Conservation (phyloP, 177 flowering plant species). For the Tripterygium wilfordii region DNA sequence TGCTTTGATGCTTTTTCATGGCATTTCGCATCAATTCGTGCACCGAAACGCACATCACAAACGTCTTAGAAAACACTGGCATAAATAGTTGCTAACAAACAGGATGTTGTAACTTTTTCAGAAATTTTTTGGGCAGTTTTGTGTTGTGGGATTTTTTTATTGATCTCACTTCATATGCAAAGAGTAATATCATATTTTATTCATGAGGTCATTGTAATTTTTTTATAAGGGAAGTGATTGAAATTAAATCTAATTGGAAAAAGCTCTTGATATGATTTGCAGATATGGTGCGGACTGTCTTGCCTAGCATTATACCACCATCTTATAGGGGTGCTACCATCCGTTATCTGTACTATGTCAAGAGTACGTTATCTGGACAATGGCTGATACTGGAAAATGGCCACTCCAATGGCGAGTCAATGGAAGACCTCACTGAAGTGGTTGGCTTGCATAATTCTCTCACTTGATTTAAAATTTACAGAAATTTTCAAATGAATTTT, state of each 20-base stretch:
- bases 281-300: constrained; percentile 64
- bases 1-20: too few relatives aligned
- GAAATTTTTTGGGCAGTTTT: too few relatives aligned
- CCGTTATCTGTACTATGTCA: constrained; percentile 78
- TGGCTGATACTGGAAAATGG: constrained; percentile 68
- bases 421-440: constrained; percentile 49
- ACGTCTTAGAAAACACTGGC: too few relatives aligned
- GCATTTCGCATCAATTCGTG: too few relatives aligned
- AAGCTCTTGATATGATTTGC: constrained; percentile 13
- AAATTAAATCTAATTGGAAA: background rate
- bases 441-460: constrained; percentile 32
- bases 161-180: background rate
- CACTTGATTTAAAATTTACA: too few relatives aligned
- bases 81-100: too few relatives aligned
- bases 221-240: too few relatives aligned
- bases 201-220: background rate
- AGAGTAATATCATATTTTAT: background rate
- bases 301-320: constrained; percentile 80
- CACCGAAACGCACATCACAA: too few relatives aligned
- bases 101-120: too few relatives aligned
- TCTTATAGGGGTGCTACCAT: constrained; percentile 84
- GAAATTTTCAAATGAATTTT: too few relatives aligned
- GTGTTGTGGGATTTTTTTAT: too few relatives aligned
- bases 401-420: constrained; percentile 38
- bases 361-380: constrained; percentile 47